A percentile compares a stretch with the other conserved stretches of the same genome.
These are phyloP conservation scores for Globisporangium camurandrum DNA, from an alignment of 352 stramenopile genomes.

Conservation along the genomic window DNA sequence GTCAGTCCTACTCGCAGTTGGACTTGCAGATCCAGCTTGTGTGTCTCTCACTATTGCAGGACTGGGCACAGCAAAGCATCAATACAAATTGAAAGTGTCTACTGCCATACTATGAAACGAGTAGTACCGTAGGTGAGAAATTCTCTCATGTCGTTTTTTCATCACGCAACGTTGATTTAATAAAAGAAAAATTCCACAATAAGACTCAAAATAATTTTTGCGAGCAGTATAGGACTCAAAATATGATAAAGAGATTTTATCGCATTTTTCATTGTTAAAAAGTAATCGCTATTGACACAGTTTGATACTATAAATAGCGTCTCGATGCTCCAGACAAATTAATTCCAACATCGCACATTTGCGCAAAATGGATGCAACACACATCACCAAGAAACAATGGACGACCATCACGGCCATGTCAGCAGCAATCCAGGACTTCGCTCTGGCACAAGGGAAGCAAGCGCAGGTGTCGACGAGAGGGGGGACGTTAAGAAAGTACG, in stretches of 20 bases:
- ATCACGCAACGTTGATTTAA: no score
- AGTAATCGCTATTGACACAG: background rate
- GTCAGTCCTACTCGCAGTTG: no score
- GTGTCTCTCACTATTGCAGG: no score
- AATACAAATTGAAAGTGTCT: no score
- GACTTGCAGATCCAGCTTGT: no score
- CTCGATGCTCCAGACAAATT: no score
- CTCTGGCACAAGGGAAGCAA: background rate
- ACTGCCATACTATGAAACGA: no score
- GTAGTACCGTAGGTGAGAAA: no score
- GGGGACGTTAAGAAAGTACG: conserved; percentile 2
- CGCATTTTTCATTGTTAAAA: background rate
- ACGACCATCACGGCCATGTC: background rate
- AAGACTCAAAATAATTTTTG: background rate
- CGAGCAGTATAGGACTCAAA: background rate
- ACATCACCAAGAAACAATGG: background rate
- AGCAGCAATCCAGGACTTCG: background rate
- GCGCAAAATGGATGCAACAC: background rate
- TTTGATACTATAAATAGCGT: background rate
- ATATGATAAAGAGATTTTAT: background rate
- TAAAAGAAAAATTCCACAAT: conserved; percentile 1
- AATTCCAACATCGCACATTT: background rate
- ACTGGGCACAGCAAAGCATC: no score
- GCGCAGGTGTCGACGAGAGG: conserved; percentile 1
- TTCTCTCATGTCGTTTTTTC: no score